phyloP scores from a whole-genome alignment of 1,139 yeast species.

The Debaryomyces coudertii region DNA sequence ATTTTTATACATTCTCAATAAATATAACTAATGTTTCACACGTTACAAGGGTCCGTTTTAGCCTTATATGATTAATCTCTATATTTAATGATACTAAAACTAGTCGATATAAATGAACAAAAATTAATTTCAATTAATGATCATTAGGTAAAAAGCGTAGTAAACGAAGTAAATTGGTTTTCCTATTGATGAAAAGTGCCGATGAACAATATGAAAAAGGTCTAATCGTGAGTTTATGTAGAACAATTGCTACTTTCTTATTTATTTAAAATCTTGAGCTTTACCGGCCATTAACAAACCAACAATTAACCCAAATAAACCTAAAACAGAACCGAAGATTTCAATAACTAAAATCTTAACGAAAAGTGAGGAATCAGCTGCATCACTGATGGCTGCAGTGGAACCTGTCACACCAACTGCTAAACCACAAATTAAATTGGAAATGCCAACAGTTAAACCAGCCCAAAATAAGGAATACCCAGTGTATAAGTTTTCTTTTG shows the following conservation, averaged over 20 bases:
- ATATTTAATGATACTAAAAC: conserved; percentile 3
- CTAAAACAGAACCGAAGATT: conserved; percentile 95
- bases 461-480: conserved; percentile 98
- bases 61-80: not conserved
- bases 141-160: not conserved
- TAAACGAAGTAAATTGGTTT: not conserved
- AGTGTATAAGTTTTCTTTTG: conserved; percentile 89
- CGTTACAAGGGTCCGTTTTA: not conserved
- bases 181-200: not conserved
- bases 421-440: conserved; percentile 94
- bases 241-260: conserved; percentile 15
- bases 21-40: not conserved
- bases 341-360: conserved; percentile 96
- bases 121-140: not conserved
- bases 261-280: conserved; percentile 72
- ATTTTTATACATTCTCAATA: conserved; percentile 3
- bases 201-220: not conserved
- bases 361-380: conserved; percentile 93
- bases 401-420: conserved; percentile 98
- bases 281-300: conserved; percentile 97
- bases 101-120: not conserved
- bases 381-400: conserved; percentile 97
- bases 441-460: conserved; percentile 91
- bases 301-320: conserved; percentile 91
- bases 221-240: not conserved